phyloP scores from a whole-genome alignment of 768 basidiomycete species.

The Baorangia bicolor region DNA sequence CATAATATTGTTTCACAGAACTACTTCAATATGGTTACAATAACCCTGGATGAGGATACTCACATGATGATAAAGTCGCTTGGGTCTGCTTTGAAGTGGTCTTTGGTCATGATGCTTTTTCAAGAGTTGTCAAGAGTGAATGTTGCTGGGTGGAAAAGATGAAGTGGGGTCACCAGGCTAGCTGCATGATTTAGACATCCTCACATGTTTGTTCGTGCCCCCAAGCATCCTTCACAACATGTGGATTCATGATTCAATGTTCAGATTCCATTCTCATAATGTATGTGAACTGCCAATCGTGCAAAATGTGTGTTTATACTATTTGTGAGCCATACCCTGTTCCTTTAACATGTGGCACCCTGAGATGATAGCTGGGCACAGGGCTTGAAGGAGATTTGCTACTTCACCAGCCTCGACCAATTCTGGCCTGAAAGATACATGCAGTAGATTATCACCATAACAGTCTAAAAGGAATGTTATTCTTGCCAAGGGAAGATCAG shows the following conservation, averaged over 20 bases:
- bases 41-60: not conserved
- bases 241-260: not conserved
- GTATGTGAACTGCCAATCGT: not conserved
- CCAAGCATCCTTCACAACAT: not conserved
- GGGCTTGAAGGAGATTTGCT: not conserved
- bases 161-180: not conserved
- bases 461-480: too few species aligned
- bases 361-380: not conserved
- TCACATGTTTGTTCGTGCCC: not conserved
- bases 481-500: too few species aligned
- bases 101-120: not conserved
- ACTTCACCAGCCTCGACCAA: not conserved
- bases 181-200: not conserved
- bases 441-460: not conserved
- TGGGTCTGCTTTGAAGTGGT: constrained; percentile 5
- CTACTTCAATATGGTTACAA: not conserved
- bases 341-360: not conserved
- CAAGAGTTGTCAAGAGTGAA: not conserved
- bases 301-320: not conserved
- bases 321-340: not conserved
- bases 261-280: not conserved
- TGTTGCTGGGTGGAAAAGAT: not conserved
- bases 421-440: not conserved
- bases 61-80: constrained; percentile 16
- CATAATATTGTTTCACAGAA: constrained; percentile 12